A percentile compares a stretch with the other conserved stretches of the same genome.
These are phyloP conservation scores for Eurotiales sp. DNA, from an alignment of 2,329 filamentous ascomycete genomes.

Conservation along the genomic window DNA sequence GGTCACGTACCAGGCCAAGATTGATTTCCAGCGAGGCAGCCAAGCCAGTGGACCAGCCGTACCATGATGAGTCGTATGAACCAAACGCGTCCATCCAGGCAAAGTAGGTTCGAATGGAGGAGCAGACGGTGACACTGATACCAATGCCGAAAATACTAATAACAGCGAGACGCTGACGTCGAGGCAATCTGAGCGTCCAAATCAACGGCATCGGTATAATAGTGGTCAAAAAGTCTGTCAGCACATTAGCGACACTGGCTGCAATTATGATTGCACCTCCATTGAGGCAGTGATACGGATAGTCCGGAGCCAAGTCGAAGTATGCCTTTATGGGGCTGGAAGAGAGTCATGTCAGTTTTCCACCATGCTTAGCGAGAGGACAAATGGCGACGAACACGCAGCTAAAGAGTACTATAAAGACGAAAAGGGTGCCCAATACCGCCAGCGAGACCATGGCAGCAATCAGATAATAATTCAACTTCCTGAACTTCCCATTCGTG, in stretches of 20 bases:
- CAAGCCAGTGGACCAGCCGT: constrained; percentile 31
- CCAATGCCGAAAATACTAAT: constrained; percentile 38
- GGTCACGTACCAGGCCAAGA: constrained; percentile 30
- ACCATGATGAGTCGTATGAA: constrained; percentile 33
- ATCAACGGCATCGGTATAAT: constrained; percentile 38
- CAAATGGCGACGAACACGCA: constrained; percentile 34
- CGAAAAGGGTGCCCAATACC: constrained; percentile 28
- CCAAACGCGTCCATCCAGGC: constrained; percentile 31
- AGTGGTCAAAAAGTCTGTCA: constrained; percentile 35
- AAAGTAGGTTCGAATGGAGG: constrained; percentile 32
- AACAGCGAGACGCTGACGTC: constrained; percentile 33
- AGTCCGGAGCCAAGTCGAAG: constrained; percentile 5
- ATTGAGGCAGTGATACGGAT: constrained; percentile 28
- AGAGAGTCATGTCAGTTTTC: constrained; percentile 13
- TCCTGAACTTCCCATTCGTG: constrained; percentile 15
- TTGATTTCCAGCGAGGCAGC: constrained; percentile 32
- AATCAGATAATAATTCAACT: constrained; percentile 25
- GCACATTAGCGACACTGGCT: constrained; percentile 35
- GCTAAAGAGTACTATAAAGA: constrained; percentile 35
- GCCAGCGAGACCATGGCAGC: constrained; percentile 30
- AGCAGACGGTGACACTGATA: constrained; percentile 33
- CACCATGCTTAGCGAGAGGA: background rate
- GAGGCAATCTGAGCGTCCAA: constrained; percentile 36
- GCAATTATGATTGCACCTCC: constrained; percentile 28
- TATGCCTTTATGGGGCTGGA: constrained; percentile 29